Base-by-base conservation (phyloP, 768 basidiomycete species). In the Kwoniella shandongensis region DNA sequence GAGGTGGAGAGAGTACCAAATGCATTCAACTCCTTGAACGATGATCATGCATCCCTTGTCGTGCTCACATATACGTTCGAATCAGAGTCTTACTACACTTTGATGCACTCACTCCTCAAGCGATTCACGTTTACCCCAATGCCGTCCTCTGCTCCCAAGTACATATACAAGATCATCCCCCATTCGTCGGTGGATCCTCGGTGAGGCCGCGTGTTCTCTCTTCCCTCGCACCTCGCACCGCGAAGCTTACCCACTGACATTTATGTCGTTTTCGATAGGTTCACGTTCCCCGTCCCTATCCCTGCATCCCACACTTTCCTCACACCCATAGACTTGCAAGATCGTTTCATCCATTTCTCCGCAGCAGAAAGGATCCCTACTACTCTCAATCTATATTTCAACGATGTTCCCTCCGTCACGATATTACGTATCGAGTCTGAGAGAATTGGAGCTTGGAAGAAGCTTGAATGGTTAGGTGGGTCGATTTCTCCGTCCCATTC, bases 341-440 rank as follows among this genome's bases (percentile, higher is more conserved):
- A 80, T 47, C 79, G 80, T n/a, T 81, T 81, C 73, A 77, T 82
- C 61, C 81, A 82, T 66, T 75, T 81, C 40, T 81, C 81, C 13
- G 75, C 75, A 29, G 76, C 77, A 6, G 51, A 59, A 38, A 80
- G 81, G 60, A 64, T 77, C 23, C 79, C 78, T 4, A 57, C 64
- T 18, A 81, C 81, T 13, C 70, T 80, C 18, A 60, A 76, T 8
- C 63, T 73, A 51, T 82, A 79, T 75, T 82, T 81, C 73, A 63
- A 54, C 29, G 63, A 73, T 30, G 65, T 66, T 20, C 61, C 64
- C n/a, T 49, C 51, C 4, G 71, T 78, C 51, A 65, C 70, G 10
- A 40, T 78, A 6, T 53, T 77, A 44, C 63, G 71, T 42, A 55
- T 70, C 15, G 75, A 77, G 54, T 61, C 61, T 22, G 66, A 13